Base-by-base conservation (phyloP, 805 yeast species). In the Yarrowia alimentaria region DNA sequence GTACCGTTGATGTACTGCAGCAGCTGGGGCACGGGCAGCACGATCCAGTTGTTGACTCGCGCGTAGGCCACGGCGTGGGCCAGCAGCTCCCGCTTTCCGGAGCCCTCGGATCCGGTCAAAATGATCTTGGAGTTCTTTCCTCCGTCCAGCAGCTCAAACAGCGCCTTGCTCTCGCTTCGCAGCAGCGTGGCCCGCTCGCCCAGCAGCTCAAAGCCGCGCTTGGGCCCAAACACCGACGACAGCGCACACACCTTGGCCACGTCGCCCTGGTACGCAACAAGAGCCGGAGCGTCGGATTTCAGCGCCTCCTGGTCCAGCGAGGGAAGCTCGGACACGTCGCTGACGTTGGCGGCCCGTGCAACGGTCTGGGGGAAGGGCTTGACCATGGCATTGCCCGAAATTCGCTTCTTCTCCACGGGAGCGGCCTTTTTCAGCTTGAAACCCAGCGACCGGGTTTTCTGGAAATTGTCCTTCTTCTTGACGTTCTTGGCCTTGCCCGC, bases 381-480 rank as follows among this genome's bases (percentile, higher is more conserved):
- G 22, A 43, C 50, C 12, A 16, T 11, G 16, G 50, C 50, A 5
- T 21, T 30, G 1, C 17, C 50, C 4, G 22, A 12, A 17, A 43
- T 30, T 31, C 24, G 20, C n/a, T 30, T 43, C 30, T 43, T 43
- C 7, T 30, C 37, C 12, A 11, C 6, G 3, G 50, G 37, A 16
- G 35, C 50, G n/a, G 50, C 17, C 37, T 43, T 43, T 17, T 43
- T 43, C 12, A 30, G 37, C 50, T 43, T 43, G 50, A 43, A 43
- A 13, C 37, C 50, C 47, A 40, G 25, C 1, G 33, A 13, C 10
- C 33, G 33, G 11, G 47, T 40, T 7, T 28, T 26, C 26, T 19
- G 12, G 47, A 28, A 28, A 6, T 20, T 18, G 12, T 37, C 45
- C 6, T 12, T 26, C n/a, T 37, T 37, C 24, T 25, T 26, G 32